These are phyloP conservation scores for Aureobasidium sp. DNA, from an alignment of 2,329 filamentous ascomycete genomes.

Conservation along the genomic window DNA sequence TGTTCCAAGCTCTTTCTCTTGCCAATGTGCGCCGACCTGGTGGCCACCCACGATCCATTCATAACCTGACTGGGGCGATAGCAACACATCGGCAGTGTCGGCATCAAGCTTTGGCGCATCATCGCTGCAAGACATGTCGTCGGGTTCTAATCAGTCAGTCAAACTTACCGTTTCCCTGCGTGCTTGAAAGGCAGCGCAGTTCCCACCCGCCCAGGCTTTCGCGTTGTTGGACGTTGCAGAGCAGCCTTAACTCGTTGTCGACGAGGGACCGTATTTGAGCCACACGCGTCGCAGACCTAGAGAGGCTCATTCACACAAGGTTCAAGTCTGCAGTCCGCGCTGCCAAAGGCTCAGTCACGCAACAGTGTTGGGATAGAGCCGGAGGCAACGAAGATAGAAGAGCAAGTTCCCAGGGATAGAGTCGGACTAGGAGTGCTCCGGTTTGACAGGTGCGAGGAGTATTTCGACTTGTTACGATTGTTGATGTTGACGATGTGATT, in stretches of 20 bases:
- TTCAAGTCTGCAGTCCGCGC: background rate
- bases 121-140: background rate
- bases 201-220: constrained; percentile 15
- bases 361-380: constrained; percentile 7
- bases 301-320: constrained; percentile 4
- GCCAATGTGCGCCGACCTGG: constrained; percentile 2
- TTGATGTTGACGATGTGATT: background rate
- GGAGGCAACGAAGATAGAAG: background rate
- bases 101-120: background rate
- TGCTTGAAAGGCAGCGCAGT: background rate
- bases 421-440: background rate
- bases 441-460: background rate
- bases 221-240: background rate
- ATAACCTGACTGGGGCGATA: background rate
- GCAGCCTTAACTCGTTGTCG: constrained; percentile 7
- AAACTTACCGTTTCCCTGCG: constrained; percentile 10
- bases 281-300: background rate
- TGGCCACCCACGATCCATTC: constrained; percentile 1
- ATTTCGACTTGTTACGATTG: background rate
- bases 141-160: background rate
- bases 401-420: constrained; percentile 1
- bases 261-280: background rate
- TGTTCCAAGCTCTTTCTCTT: background rate
- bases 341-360: constrained; percentile 9
- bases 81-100: background rate